phyloP scores from a whole-genome alignment of 768 basidiomycete genomes.

The Boletellus sp. region DNA sequence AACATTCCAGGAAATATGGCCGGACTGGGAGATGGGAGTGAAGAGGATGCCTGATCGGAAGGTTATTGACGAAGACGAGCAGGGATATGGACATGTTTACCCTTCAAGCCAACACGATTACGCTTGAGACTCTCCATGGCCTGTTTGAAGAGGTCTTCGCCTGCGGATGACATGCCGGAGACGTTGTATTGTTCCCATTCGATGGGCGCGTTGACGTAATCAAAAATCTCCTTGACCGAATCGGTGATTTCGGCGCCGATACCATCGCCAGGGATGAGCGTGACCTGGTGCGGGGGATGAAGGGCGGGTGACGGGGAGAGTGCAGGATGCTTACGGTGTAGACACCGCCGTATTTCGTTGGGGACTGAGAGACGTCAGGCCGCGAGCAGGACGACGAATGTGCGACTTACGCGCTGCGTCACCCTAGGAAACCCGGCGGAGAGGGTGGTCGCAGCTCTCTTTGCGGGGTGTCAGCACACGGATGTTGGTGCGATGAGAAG shows the following conservation, averaged over 20 bases:
- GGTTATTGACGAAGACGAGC: not conserved
- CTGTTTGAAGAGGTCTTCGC: constrained; percentile 93
- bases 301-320: constrained; percentile 6
- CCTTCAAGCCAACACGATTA: constrained; percentile 97
- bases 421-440: constrained; percentile 77
- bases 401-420: constrained; percentile 56
- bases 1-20: constrained; percentile 99
- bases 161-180: constrained; percentile 90
- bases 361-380: constrained; percentile 45
- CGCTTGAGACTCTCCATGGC: constrained; percentile 98
- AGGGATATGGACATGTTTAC: constrained; percentile 37
- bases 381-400: not conserved
- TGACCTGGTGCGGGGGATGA: constrained; percentile 57
- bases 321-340: constrained; percentile 63
- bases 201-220: constrained; percentile 95
- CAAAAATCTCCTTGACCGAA: constrained; percentile 98
- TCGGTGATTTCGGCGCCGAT: constrained; percentile 96
- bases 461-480: constrained; percentile 9
- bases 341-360: constrained; percentile 90
- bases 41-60: constrained; percentile 81
- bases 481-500: not conserved
- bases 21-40: constrained; percentile 93
- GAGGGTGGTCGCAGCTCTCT: constrained; percentile 74
- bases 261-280: constrained; percentile 97
- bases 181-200: constrained; percentile 99